These are phyloP conservation scores for Hansenula lynferdii DNA, from an alignment of 1,139 yeast species.

Conservation along the genomic window DNA sequence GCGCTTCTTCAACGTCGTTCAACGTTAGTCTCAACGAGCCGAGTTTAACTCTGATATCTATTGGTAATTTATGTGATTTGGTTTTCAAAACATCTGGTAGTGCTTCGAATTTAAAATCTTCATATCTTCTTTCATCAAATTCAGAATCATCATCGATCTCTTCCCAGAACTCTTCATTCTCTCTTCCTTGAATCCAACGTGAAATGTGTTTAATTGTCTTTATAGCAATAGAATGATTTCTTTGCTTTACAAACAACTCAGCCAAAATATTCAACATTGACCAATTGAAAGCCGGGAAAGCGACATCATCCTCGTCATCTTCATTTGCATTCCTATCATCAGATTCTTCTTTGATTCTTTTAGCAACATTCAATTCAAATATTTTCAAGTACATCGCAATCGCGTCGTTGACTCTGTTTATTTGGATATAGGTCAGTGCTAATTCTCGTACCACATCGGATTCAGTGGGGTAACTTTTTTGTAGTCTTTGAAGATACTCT, in stretches of 20 bases:
- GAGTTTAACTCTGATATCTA: conserved; percentile 80
- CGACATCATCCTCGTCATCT: conserved; percentile 18
- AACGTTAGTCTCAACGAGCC: conserved; percentile 69
- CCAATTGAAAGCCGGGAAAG: conserved; percentile 64
- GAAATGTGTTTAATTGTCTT: conserved; percentile 64
- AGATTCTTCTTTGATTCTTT: conserved; percentile 23
- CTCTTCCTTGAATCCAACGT: conserved; percentile 78
- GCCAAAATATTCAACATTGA: conserved; percentile 80
- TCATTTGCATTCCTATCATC: conserved; percentile 15
- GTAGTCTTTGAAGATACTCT: conserved; percentile 64
- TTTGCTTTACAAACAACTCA: conserved; percentile 69
- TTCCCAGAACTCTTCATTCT: conserved; percentile 79
- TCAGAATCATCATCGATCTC: conserved; percentile 72
- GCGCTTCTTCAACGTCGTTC: conserved; percentile 64
- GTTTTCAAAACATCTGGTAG: conserved; percentile 32
- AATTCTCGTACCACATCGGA: conserved; percentile 61
- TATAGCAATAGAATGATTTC: conserved; percentile 61
- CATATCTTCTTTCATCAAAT: conserved; percentile 65
- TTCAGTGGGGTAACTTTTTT: conserved; percentile 56
- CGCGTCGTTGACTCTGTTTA: conserved; percentile 76
- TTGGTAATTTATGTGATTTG: conserved; percentile 55
- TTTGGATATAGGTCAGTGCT: conserved; percentile 73
- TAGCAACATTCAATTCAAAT: conserved; percentile 45
- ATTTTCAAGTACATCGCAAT: conserved; percentile 68
- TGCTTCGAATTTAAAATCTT: conserved; percentile 35